A percentile compares a stretch with the other conserved stretches of the same genome.
Evolutionary conservation across 2,329 filamentous ascomycete species (phyloP).

Genomic region (Rasamsonia emersonii): DNA sequence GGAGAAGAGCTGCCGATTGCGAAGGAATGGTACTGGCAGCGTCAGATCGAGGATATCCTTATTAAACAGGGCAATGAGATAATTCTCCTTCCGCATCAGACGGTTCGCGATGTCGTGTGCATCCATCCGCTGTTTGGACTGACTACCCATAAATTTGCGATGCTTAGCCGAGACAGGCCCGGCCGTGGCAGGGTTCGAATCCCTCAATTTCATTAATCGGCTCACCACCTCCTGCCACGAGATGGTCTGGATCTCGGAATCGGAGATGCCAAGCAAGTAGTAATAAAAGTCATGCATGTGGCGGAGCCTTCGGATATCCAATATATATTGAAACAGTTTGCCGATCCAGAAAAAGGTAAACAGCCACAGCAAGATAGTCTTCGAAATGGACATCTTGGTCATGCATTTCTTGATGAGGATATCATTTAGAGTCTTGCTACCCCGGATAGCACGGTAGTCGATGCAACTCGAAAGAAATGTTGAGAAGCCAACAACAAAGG

Average conservation of each 20-base stretch:
- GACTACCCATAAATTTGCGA: slow-evolving; percentile 61
- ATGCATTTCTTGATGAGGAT: slow-evolving; percentile 69
- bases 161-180: slow-evolving; percentile 50
- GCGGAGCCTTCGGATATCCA: slow-evolving; percentile 63
- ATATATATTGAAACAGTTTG: slow-evolving; percentile 64
- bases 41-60: slow-evolving; percentile 88
- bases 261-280: slow-evolving; percentile 72
- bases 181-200: slow-evolving; percentile 79
- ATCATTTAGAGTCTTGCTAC: slow-evolving; percentile 53
- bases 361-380: slow-evolving; percentile 73
- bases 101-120: slow-evolving; percentile 96
- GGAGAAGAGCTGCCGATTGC: slow-evolving; percentile 74
- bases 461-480: slow-evolving; percentile 82
- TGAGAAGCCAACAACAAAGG: slow-evolving; percentile 72
- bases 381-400: slow-evolving; percentile 60
- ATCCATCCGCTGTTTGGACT: slow-evolving; percentile 89
- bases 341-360: slow-evolving; percentile 80
- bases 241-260: slow-evolving; percentile 83
- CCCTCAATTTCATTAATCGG: slow-evolving; percentile 72
- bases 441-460: slow-evolving; percentile 64
- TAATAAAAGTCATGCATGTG: slow-evolving; percentile 80
- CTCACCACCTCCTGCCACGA: slow-evolving; percentile 89
- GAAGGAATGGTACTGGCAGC: slow-evolving; percentile 74
- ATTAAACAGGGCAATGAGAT: slow-evolving; percentile 93
- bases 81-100: slow-evolving; percentile 94